These are phyloP conservation scores for Monilinia fructicola DNA, from an alignment of 2,329 filamentous ascomycete genomes.

Conservation along the genomic window DNA sequence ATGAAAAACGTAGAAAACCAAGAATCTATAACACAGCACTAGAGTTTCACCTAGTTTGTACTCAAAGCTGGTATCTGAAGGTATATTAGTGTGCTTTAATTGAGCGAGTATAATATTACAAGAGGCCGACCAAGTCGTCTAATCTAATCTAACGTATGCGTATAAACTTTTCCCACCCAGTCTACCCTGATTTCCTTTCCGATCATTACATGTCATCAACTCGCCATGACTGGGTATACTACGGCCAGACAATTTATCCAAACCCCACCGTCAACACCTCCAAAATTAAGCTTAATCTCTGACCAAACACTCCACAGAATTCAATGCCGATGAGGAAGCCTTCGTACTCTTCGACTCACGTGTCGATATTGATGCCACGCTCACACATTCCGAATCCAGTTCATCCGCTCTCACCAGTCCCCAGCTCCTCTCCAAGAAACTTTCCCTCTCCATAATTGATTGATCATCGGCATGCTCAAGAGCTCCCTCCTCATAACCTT, in stretches of 20 bases:
- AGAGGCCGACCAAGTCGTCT: neutral
- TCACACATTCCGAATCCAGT: slow-evolving; percentile 23
- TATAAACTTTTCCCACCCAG: neutral
- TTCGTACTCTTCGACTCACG: neutral
- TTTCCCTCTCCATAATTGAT: slow-evolving; percentile 19
- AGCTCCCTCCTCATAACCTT: neutral
- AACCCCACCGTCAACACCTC: neutral
- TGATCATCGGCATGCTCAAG: slow-evolving; percentile 6
- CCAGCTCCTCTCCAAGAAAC: slow-evolving; percentile 20
- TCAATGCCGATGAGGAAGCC: neutral
- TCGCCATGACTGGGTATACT: slow-evolving; percentile 3
- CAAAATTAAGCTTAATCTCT: neutral
- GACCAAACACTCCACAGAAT: neutral
- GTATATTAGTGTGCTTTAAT: neutral
- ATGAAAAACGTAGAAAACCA: neutral
- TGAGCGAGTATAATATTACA: neutral
- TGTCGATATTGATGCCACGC: neutral
- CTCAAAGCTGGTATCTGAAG: neutral
- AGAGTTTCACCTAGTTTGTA: neutral
- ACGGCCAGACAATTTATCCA: neutral
- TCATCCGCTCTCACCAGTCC: slow-evolving; percentile 10
- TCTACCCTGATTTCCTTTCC: neutral
- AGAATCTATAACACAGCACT: neutral
- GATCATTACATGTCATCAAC: neutral
- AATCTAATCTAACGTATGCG: neutral